Conservation (phyloP, 176 grass and related monocot species). For the Lolium perenne region DNA sequence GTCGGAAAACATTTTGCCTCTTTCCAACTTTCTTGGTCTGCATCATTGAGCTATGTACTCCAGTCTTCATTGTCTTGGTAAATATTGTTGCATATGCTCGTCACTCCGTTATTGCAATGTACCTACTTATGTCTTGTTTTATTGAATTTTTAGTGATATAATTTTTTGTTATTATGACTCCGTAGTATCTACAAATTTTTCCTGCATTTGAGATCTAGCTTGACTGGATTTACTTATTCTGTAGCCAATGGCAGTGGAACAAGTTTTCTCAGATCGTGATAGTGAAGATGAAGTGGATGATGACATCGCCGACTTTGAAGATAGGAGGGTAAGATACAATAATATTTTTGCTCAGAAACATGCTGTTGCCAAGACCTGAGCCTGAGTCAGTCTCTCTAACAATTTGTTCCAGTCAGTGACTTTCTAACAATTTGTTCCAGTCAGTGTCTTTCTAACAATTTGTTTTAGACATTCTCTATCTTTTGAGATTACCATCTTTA, state of each 20-base stretch:
- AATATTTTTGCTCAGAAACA: conserved; percentile 11
- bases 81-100: conserved; percentile 17
- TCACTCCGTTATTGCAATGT: background rate
- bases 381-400: conserved; percentile 14
- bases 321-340: conserved; percentile 80
- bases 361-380: conserved; percentile 12
- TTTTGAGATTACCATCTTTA: conserved; percentile 18
- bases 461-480: conserved; percentile 11
- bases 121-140: background rate
- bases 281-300: conserved; percentile 99
- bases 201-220: conserved; percentile 37
- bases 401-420: background rate
- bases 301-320: conserved; percentile 94
- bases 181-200: conserved; percentile 17
- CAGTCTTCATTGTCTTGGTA: conserved; percentile 17
- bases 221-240: conserved; percentile 46
- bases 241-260: conserved; percentile 92
- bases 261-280: conserved; percentile 91
- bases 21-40: background rate
- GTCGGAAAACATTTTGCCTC: background rate
- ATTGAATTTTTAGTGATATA: background rate
- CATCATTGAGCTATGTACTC: background rate
- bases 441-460: conserved; percentile 26
- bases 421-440: background rate
- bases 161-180: conserved; percentile 8